Evolutionary conservation across 2,329 filamentous ascomycete genomes (phyloP).

Genomic region (Botryotinia calthae): DNA sequence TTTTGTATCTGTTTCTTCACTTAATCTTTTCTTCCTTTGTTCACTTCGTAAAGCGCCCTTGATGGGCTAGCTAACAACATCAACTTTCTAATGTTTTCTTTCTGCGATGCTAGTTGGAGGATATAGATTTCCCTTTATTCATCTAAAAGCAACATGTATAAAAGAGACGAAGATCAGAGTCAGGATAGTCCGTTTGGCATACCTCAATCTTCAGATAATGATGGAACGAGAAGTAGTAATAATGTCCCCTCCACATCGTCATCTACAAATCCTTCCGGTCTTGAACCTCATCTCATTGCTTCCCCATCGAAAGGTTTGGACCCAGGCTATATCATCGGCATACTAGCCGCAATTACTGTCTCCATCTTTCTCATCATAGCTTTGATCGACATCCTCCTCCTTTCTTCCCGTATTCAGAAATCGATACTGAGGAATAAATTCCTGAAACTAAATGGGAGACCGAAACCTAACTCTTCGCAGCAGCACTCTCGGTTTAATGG

Average conservation of each 20-base stretch:
- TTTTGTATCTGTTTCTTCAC: not conserved
- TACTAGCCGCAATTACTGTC: not conserved
- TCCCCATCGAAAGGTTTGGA: not conserved
- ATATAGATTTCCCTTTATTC: conserved; percentile 1
- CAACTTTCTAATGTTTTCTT: not conserved
- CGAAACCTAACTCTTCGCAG: not conserved
- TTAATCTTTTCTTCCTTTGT: not conserved
- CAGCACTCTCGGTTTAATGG: not conserved
- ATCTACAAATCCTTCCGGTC: not conserved
- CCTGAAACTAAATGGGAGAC: not conserved
- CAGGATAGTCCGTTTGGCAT: not conserved
- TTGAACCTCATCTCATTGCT: not conserved
- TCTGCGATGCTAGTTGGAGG: not conserved
- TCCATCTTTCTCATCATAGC: not conserved
- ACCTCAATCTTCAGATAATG: not conserved
- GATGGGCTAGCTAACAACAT: conserved; percentile 8
- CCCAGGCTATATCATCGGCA: conserved; percentile 2
- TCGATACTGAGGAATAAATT: not conserved
- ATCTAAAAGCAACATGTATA: not conserved
- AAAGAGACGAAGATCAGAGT: conserved; percentile 8
- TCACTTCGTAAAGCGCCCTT: not conserved
- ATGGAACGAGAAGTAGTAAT: not conserved
- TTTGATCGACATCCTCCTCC: conserved; percentile 4
- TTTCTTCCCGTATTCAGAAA: not conserved
- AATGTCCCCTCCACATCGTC: not conserved